phyloP scores from a whole-genome alignment of 192 early-diverging fungal species.

The Chytriomyces sp. region DNA sequence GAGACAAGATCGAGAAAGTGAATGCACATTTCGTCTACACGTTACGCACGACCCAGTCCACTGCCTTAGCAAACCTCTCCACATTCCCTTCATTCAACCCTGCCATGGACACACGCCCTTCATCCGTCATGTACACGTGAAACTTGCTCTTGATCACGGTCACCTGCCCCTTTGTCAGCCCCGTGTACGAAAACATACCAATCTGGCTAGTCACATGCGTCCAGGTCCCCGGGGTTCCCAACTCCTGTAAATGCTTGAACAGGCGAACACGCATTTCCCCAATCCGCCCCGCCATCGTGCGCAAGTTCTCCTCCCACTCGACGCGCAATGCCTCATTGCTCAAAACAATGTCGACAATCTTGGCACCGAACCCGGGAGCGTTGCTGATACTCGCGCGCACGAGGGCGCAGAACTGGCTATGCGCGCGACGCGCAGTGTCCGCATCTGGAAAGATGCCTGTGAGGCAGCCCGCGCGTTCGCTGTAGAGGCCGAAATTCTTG shows the following conservation, averaged over 20 bases:
- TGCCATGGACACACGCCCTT: constrained; percentile 93
- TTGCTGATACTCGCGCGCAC: constrained; percentile 86
- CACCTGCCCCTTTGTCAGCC: constrained; percentile 77
- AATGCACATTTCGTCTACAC: too few relatives aligned
- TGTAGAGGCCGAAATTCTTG: constrained; percentile 98
- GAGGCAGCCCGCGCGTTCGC: constrained; percentile 85
- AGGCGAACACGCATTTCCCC: neutral
- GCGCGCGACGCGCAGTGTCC: constrained; percentile 55
- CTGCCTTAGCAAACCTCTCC: constrained; percentile 81
- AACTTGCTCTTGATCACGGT: constrained; percentile 76
- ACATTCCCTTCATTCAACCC: constrained; percentile 88
- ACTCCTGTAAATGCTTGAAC: constrained; percentile 47
- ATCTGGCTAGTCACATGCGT: constrained; percentile 93
- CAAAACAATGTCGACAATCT: constrained; percentile 81
- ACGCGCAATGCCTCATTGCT: constrained; percentile 72
- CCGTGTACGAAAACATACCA: constrained; percentile 98
- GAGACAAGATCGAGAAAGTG: too few relatives aligned
- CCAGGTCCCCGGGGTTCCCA: constrained; percentile 92
- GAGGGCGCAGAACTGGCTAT: constrained; percentile 80
- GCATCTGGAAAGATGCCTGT: constrained; percentile 68
- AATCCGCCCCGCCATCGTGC: constrained; percentile 27
- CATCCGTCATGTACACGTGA: constrained; percentile 91
- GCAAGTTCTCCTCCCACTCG: too few relatives aligned
- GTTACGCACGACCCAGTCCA: constrained; percentile 90
- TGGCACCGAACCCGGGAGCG: constrained; percentile 86